These are phyloP conservation scores for Solanum pinnatisectum DNA, from an alignment of 257 asterid species.

Conservation along the genomic window DNA sequence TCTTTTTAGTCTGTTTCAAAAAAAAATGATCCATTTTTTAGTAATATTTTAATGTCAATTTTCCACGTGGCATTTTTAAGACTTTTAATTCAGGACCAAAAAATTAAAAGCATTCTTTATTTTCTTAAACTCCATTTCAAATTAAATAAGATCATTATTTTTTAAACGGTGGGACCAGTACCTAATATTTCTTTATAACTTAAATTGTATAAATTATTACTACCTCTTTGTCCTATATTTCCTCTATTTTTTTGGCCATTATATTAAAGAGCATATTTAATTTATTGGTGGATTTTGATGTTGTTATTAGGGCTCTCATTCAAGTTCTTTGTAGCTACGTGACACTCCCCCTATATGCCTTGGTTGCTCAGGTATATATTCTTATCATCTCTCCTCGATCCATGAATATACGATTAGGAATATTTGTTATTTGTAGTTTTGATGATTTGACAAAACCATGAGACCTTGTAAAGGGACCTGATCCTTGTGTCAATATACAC, in stretches of 20 bases:
- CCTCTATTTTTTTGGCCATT: background rate
- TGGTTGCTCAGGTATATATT: background rate
- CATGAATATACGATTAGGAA: background rate
- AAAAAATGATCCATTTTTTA: too few relatives aligned
- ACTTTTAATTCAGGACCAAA: too few relatives aligned
- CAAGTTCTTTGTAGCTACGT: constrained; percentile 3
- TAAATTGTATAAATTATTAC: too few relatives aligned
- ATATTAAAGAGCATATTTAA: background rate
- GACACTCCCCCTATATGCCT: constrained; percentile 6
- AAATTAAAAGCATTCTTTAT: too few relatives aligned
- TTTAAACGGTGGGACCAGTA: fast-evolving
- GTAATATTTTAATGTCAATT: too few relatives aligned
- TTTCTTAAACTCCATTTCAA: fast-evolving
- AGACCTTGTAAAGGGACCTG: too few relatives aligned
- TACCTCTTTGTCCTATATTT: background rate
- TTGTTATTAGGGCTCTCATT: background rate
- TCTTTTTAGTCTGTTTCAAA: too few relatives aligned
- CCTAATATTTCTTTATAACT: background rate
- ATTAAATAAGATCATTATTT: too few relatives aligned
- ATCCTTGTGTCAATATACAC: too few relatives aligned
- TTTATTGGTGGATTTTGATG: background rate
- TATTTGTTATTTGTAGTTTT: too few relatives aligned
- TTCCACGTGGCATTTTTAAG: too few relatives aligned
- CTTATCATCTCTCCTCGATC: background rate
- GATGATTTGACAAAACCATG: too few relatives aligned